Evolutionary conservation across 1,284 basidiomycete species (phyloP), one percentile per base, ranked within the genome.

Genomic region (Sanghuangporus baumii): DNA sequence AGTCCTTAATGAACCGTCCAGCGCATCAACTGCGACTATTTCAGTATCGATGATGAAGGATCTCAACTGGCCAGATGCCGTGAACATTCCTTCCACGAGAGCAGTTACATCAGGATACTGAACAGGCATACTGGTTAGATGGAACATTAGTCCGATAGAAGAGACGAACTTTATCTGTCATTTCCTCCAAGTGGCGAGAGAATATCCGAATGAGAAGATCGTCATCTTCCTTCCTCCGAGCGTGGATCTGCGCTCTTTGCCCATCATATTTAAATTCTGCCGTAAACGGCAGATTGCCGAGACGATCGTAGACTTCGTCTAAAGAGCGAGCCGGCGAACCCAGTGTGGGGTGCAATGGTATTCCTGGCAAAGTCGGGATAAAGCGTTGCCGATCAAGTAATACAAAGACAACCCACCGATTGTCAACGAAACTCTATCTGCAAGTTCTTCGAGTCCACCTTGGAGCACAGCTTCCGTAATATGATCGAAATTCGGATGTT

Each of bases 221-320:
- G 43, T 72, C 74, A 57, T 73, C 72, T 51, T 78, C 77, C 65
- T 78, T 74, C 73, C 77, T 79, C 71, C 74, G 71, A 61, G 85
- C 86, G 74, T 94, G 92, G 41, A 95, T 88, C 75, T 96, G 93
- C 12, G 89, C 91, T 50, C 93, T 81, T 71, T 96, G 93, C 1
- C 93, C 93, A 68, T 95, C 93, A 67, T 93, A 90, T 74, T 94
- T 95, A 71, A 84, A 84, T 74, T 96, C 94, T 46, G 89, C 87
- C 12, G 83, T 79, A 73, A 94, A 96, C 2, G 88, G 82, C 41
- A 85, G 75, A 51, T 79, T 76, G 12, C 82, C 83, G 18, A 95
- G 78, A 37, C 88, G 82, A 47, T 85, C 82, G 69, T 93, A 94
- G 47, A 96, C 86, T 68, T 94, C 93, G 59, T 87, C 83, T 51